phyloP scores from a whole-genome alignment of 2,329 filamentous ascomycete genomes.

The Pseudocercospora vitis region DNA sequence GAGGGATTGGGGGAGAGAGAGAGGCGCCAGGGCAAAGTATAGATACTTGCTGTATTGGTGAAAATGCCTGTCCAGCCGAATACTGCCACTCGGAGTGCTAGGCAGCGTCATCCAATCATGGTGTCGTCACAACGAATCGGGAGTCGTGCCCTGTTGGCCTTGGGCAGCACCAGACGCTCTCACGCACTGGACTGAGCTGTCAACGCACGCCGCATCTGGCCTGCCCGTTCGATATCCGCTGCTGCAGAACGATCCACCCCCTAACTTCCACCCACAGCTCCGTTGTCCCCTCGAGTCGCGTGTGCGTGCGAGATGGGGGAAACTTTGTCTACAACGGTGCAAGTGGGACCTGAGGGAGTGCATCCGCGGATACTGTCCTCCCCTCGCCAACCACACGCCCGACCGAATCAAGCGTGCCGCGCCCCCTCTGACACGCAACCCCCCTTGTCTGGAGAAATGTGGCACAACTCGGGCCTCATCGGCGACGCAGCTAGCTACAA shows the following conservation, averaged over 20 bases:
- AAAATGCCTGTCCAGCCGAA: no score
- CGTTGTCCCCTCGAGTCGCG: conserved; percentile 4
- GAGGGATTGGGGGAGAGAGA: not conserved
- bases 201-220: not conserved
- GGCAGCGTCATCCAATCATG: conserved; percentile 8
- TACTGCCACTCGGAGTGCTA: not conserved
- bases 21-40: conserved; percentile 7
- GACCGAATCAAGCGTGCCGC: not conserved
- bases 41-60: conserved; percentile 1
- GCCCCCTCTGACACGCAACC: conserved; percentile 6
- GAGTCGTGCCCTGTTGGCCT: not conserved
- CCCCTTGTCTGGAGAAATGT: conserved; percentile 15
- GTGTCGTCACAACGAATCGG: not conserved
- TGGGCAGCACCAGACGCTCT: conserved; percentile 10
- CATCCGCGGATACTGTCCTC: conserved; percentile 6
- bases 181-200: conserved; percentile 11
- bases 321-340: conserved; percentile 5
- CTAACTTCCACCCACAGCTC: not conserved
- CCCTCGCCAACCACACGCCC: conserved; percentile 3
- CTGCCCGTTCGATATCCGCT: not conserved
- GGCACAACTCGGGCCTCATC: conserved; percentile 14
- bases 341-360: not conserved
- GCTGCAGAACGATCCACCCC: not conserved
- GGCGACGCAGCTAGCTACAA: not conserved
- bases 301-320: conserved; percentile 7